phyloP scores from a whole-genome alignment of 2,329 filamentous ascomycete species.

The Daldinia sp. region DNA sequence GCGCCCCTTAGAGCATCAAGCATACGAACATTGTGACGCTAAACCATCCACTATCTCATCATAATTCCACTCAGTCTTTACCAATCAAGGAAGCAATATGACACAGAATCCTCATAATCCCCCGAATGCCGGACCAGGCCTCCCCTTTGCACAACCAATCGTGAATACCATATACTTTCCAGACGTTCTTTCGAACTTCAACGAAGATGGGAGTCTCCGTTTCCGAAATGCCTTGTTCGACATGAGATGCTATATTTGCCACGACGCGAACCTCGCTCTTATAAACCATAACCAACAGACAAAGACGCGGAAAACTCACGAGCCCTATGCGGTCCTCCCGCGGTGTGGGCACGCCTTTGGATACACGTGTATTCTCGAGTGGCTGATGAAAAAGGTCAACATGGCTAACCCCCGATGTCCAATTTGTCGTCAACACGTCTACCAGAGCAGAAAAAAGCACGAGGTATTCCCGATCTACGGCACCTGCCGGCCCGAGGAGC shows the following conservation, averaged over 20 bases:
- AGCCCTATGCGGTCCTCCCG: slow-evolving; percentile 24
- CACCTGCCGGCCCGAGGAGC: slow-evolving; percentile 4
- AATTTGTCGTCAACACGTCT: slow-evolving; percentile 5
- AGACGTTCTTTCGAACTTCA: slow-evolving; percentile 26
- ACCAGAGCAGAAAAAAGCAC: neutral
- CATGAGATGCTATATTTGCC: slow-evolving; percentile 26
- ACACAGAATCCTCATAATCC: too few species aligned
- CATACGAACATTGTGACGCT: neutral
- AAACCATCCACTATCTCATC: neutral
- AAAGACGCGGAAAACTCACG: slow-evolving; percentile 11
- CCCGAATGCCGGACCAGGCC: neutral
- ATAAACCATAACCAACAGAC: slow-evolving; percentile 9
- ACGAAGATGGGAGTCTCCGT: slow-evolving; percentile 14
- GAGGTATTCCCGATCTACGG: slow-evolving; percentile 3
- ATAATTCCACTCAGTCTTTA: neutral
- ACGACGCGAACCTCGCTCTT: slow-evolving; percentile 2
- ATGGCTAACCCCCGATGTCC: slow-evolving; percentile 1
- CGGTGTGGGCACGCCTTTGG: slow-evolving; percentile 36
- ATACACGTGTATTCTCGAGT: slow-evolving; percentile 12
- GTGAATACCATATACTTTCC: slow-evolving; percentile 20
- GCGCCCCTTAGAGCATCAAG: neutral
- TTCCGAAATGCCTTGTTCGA: neutral
- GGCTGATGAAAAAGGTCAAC: neutral
- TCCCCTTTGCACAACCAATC: neutral
- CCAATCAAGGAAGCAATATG: neutral